A percentile compares a stretch with the other conserved stretches of the same genome.
Evolutionary conservation across 2,329 filamentous ascomycete genomes (phyloP).

Genomic region (Alternaria alternata): DNA sequence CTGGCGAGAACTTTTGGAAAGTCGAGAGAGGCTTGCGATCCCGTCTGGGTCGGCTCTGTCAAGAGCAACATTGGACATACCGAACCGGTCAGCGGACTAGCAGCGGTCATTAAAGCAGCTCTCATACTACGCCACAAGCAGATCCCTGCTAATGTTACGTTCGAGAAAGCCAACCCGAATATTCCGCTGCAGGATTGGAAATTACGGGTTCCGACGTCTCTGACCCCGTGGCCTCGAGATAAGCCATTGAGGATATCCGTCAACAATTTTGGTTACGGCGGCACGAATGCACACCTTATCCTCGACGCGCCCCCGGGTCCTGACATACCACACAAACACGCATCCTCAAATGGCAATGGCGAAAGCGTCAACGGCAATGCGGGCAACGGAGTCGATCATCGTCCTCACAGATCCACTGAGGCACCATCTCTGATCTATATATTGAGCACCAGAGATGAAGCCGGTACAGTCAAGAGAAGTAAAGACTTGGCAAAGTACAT

Average conservation of each 20-base stretch:
- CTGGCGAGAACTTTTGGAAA: background rate
- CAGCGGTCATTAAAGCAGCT: conserved; percentile 11
- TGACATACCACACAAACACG: conserved; percentile 6
- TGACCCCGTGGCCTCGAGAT: conserved; percentile 16
- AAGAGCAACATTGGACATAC: conserved; percentile 16
- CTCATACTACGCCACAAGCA: conserved; percentile 3
- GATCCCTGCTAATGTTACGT: conserved; percentile 6
- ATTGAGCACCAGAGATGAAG: conserved; percentile 4
- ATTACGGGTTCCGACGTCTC: conserved; percentile 8
- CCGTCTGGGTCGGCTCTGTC: conserved; percentile 11
- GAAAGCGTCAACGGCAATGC: background rate
- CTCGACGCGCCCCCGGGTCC: conserved; percentile 22
- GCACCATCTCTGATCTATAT: background rate
- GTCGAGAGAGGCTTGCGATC: background rate
- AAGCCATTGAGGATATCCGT: conserved; percentile 8
- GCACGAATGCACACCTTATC: conserved; percentile 35
- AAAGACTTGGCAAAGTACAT: conserved; percentile 5
- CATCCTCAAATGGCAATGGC: background rate
- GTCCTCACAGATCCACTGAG: background rate
- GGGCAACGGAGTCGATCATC: background rate
- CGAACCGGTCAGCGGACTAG: conserved; percentile 10
- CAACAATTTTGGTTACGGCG: conserved; percentile 30
- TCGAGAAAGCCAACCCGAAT: conserved; percentile 11
- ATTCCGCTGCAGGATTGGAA: conserved; percentile 1
- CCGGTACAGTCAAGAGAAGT: background rate